Percentiles rank a stretch among this genome's conserved stretches.
Conservation (phyloP, 805 yeast genomes). For the Candida saitoana region DNA sequence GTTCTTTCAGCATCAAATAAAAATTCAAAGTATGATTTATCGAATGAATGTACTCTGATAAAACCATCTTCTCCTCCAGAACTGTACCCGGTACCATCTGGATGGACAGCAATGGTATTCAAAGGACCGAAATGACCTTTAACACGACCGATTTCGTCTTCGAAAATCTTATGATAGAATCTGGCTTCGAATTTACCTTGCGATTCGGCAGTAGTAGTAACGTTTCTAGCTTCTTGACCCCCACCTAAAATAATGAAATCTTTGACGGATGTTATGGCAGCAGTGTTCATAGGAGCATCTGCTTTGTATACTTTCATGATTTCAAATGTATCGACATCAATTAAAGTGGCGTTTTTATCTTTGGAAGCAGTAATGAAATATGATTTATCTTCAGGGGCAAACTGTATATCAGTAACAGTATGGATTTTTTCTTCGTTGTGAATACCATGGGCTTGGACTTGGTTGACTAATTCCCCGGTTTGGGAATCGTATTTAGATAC, state of each 20-base stretch:
- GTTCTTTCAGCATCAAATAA: constrained; percentile 88
- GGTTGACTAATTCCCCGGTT: constrained; percentile 65
- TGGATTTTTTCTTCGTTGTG: constrained; percentile 42
- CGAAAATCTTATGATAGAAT: constrained; percentile 90
- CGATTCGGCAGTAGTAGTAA: constrained; percentile 89
- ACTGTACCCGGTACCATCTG: constrained; percentile 89
- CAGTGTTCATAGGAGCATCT: constrained; percentile 93
- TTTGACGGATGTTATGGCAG: constrained; percentile 89
- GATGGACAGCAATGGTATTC: constrained; percentile 89
- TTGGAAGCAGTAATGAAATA: constrained; percentile 91
- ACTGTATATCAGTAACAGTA: constrained; percentile 80
- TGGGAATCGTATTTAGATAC: constrained; percentile 74
- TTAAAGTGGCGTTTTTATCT: constrained; percentile 77
- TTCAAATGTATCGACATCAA: constrained; percentile 73
- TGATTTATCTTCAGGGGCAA: constrained; percentile 71
- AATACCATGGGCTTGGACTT: constrained; percentile 68
- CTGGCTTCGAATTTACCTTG: constrained; percentile 98
- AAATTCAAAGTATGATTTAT: constrained; percentile 88
- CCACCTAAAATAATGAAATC: constrained; percentile 94
- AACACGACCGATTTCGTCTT: constrained; percentile 94
- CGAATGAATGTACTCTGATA: constrained; percentile 90
- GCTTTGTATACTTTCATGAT: constrained; percentile 72
- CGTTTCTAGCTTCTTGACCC: constrained; percentile 99
- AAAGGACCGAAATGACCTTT: constrained; percentile 99
- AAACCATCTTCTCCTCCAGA: constrained; percentile 99